Evolutionary conservation across 208 protist genomes (phyloP), one percentile per base, ranked within the genome.

Genomic region (Histomonas meleagridis): DNA sequence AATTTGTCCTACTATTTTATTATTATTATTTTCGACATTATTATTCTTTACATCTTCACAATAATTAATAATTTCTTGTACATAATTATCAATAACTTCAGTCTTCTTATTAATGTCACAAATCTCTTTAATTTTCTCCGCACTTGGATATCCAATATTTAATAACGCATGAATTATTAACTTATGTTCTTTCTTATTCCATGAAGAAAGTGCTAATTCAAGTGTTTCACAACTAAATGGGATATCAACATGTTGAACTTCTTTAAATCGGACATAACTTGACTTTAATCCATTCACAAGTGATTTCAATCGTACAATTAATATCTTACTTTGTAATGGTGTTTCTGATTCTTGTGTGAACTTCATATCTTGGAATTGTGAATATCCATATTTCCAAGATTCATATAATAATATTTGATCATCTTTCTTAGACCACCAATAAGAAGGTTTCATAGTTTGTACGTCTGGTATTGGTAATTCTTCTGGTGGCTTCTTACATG

Each of bases 181-280:
- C 3, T 72, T 12, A 43, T 72, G 65, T 28, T 72, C 65, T 72
- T 72, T 32, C 0, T 43, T 72, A 12, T 43, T 72, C 65, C 65
- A 72, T 18, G 32, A 72, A 72, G 32, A 43, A 32, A 32, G 40
- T 5, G 65, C 65, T n/a, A n/a, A n/a, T n/a, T n/a, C n/a, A n/a
- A 86, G 32, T 38, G 76, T 86, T 49, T 86, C 40, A 16, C 55
- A 86, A 46, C 55, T 55, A 46, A 86, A 86, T 55, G 76, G 76
- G 38, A 86, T 51, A 32, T 86, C 35, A 38, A 38, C 76, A 55
- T 48, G n/a, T n/a, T n/a, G n/a, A n/a, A n/a, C n/a, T 57, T 86
- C 76, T 55, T 86, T 86, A 55, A 55, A 86, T 55, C 26, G 51
- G n/a, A 86, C 55, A 49, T 86, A 86, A 49, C 18, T 53, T 12